Percentiles rank a stretch among this genome's conserved stretches.
phyloP scores from a whole-genome alignment of 2,329 filamentous ascomycete genomes.

The Davidsoniella neocaledoniae region DNA sequence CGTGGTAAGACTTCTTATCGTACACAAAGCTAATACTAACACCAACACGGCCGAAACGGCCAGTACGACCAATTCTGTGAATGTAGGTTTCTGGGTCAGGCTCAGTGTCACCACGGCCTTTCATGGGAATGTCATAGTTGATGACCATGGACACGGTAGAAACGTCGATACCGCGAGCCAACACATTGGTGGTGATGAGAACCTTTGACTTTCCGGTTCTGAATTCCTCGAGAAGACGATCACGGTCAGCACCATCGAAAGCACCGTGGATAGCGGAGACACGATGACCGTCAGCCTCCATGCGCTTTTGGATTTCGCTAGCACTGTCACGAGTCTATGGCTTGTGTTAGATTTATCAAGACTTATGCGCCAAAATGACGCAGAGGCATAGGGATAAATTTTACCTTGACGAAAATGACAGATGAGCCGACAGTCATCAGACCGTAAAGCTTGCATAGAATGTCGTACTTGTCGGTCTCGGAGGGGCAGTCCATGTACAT shows the following conservation, averaged over 20 bases:
- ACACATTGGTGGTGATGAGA: slow-evolving; percentile 91
- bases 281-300: slow-evolving; percentile 78
- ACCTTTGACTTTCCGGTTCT: slow-evolving; percentile 79
- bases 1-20: slow-evolving; percentile 63
- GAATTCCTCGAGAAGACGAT: slow-evolving; percentile 73
- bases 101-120: slow-evolving; percentile 58
- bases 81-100: slow-evolving; percentile 92
- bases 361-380: neutral
- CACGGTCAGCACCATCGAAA: slow-evolving; percentile 68
- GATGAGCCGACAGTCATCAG: slow-evolving; percentile 93
- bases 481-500: slow-evolving; percentile 88
- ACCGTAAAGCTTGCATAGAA: slow-evolving; percentile 83
- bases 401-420: slow-evolving; percentile 89
- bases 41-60: slow-evolving; percentile 89
- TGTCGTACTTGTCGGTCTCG: slow-evolving; percentile 70
- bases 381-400: slow-evolving; percentile 13
- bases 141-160: slow-evolving; percentile 92
- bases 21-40: slow-evolving; percentile 92
- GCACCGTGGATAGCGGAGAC: slow-evolving; percentile 81
- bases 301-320: slow-evolving; percentile 65
- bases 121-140: slow-evolving; percentile 82
- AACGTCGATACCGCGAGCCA: slow-evolving; percentile 87
- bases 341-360: slow-evolving; percentile 1
- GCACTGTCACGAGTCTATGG: slow-evolving; percentile 69
- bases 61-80: slow-evolving; percentile 92